These are phyloP conservation scores for Corynespora cassiicola DNA, from an alignment of 2,329 filamentous ascomycete species.

Conservation along the genomic window DNA sequence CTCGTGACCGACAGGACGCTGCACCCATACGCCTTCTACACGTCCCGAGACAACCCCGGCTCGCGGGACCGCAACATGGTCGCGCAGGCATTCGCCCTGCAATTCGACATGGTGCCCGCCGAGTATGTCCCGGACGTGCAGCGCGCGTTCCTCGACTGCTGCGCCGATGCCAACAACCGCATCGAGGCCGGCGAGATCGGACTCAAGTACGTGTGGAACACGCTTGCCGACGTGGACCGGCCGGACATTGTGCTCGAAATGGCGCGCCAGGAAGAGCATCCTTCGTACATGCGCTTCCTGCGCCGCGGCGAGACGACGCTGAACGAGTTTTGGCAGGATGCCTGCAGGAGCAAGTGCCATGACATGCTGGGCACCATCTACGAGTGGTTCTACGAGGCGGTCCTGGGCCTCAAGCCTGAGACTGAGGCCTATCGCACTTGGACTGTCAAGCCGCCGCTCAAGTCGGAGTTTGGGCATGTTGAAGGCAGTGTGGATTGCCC, in stretches of 20 bases:
- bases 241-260: conserved; percentile 49
- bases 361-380: conserved; percentile 59
- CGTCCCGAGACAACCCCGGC: conserved; percentile 40
- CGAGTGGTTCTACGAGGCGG: conserved; percentile 55
- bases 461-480: conserved; percentile 49
- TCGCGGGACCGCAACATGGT: conserved; percentile 47
- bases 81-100: conserved; percentile 47
- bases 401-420: conserved; percentile 47
- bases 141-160: conserved; percentile 33
- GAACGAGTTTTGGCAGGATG: conserved; percentile 54
- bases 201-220: conserved; percentile 51
- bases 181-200: conserved; percentile 53
- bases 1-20: conserved; percentile 27
- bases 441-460: conserved; percentile 48
- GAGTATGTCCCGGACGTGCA: conserved; percentile 31
- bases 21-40: conserved; percentile 49
- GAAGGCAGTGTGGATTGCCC: conserved; percentile 49
- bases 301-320: conserved; percentile 53
- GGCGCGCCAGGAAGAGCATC: conserved; percentile 56
- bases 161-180: conserved; percentile 28
- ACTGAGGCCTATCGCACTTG: conserved; percentile 51
- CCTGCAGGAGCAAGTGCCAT: conserved; percentile 54
- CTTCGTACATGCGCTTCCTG: conserved; percentile 57
- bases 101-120: conserved; percentile 39
- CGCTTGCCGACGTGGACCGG: conserved; percentile 48